Conservation (phyloP, 1,284 basidiomycete species). For the Malassezia furfur region DNA sequence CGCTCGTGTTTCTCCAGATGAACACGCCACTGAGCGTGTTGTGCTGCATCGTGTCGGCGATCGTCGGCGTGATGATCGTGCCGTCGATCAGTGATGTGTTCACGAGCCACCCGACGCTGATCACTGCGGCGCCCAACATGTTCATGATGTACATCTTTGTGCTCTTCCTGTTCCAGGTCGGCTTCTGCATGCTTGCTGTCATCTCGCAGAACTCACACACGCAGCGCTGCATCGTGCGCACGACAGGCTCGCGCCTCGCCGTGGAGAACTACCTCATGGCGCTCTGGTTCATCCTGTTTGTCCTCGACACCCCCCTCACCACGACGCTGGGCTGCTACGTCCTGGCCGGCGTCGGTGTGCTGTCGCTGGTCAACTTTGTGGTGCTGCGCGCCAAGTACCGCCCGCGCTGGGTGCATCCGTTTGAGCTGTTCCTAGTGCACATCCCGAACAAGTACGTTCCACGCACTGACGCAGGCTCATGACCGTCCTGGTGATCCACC, state of each 20-base stretch:
- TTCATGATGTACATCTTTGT: conserved; percentile 8
- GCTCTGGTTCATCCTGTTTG: conserved; percentile 71
- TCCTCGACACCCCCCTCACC: conserved; percentile 47
- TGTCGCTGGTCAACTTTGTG: conserved; percentile 32
- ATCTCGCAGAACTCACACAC: conserved; percentile 14
- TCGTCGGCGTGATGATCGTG: conserved; percentile 10
- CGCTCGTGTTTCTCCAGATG: conserved; percentile 16
- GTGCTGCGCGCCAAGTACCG: conserved; percentile 28
- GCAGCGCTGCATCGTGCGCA: conserved; percentile 11
- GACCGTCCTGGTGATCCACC: conserved; percentile 51
- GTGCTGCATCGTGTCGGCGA: conserved; percentile 7
- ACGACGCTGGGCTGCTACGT: conserved; percentile 28
- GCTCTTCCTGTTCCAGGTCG: conserved; percentile 12
- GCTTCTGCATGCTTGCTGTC: conserved; percentile 12
- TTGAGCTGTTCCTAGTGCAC: conserved; percentile 53
- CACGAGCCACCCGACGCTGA: conserved; percentile 11
- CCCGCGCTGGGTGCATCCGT: conserved; percentile 49
- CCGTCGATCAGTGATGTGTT: conserved; percentile 13
- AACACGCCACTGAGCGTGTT: conserved; percentile 16
- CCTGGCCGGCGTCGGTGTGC: conserved; percentile 25
- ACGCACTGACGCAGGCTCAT: conserved; percentile 36
- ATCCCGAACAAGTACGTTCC: conserved; percentile 48
- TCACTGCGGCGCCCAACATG: conserved; percentile 13
- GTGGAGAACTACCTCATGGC: conserved; percentile 73
- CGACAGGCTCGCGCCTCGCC: conserved; percentile 61